Base-by-base conservation (phyloP, 164 flowering plant genomes). In the Macadamia tetraphylla region DNA sequence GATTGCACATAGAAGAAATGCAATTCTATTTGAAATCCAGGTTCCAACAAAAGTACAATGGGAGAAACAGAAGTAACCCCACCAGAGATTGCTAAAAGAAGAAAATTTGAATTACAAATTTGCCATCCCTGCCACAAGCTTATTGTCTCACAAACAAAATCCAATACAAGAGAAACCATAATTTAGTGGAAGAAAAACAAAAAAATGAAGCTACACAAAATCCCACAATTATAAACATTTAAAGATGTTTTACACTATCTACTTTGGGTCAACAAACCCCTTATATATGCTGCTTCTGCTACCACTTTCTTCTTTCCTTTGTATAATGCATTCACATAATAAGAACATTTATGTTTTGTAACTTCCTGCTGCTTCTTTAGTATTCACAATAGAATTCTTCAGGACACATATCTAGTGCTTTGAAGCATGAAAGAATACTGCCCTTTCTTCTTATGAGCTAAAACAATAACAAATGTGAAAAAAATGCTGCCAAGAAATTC, bases 311-410 rank as follows among this genome's bases (percentile, higher is more conserved):
- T 65, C 29, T 66, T 46, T 17, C 49, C 17, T 67, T 52, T 35
- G 53, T 71, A 35, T 43, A 40, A 53, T 58, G 64, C 57, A 23
- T 29, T 60, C 72, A 44, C 66, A 56, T 55, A 3, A 11, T 46
- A 43, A 63, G 30, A 44, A 14, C 17, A 29, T 43, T 56, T 18
- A 29, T 23, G 10, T 35, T 29, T 59, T 46, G 51, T 70, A 46
- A 31, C 8, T 62, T 44, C 60, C 49, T 52, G 61, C 40, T 56
- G 49, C 57, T 49, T 49, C 48, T 52, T 57, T 60, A 55, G 48
- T 72, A 72, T 72, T 66, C 70, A 66, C 70, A 71, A 46, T 65
- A 62, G 65, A 66, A 42, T n/a, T 65, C 53, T 64, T 63, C 6
- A n/a, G 31, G 52, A 58, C 58, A 31, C 35, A 23, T 18, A 43